Base-by-base conservation (phyloP, 306 rosid genomes). In the Fragaria ananassa region DNA sequence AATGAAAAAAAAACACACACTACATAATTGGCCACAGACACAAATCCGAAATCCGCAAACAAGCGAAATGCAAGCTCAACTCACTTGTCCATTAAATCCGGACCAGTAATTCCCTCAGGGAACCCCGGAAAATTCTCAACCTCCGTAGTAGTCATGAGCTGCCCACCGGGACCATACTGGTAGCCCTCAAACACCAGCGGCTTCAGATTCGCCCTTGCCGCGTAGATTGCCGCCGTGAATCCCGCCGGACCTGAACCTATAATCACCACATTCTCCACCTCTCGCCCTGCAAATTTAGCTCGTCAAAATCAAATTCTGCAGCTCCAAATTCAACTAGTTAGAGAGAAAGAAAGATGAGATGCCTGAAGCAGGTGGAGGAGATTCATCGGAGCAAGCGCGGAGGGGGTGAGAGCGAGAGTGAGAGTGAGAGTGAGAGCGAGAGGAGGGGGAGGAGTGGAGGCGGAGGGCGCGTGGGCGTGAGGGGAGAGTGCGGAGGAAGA, bases 181-280 rank as follows among this genome's bases (percentile, higher is more conserved):
- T 87, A 94, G 17, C 98, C 98, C 86, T 94, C 98, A 37, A 94
- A 91, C 80, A 94, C 94, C 37, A 91, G 80, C 67, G 98, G 98
- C 82, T 94, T 94, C 87, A 94, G 84, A 89, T 93, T 93, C 79
- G 98, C 98, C n/a, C 98, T 88, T 0, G 93, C 97, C 12, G 98
- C 92, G 69, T 94, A 94, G 81, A 94, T 94, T 68, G 98, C 97
- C 15, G 97, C 98, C 12, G 97, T 90, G 73, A 86, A 91, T 70
- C 98, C 98, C 35, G 98, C 98, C 35, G 97, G 98, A 29, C 98
- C 97, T 31, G 98, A 91, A 50, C 98, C 98, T 70, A 92, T 77
- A 72, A 94, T 94, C 61, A 91, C 97, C 83, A 94, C 81, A 88
- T 94, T 94, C 88, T 91, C 98, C 53, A 94, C 67, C 25, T 51